These are phyloP conservation scores for Halocafeteria seosinensis DNA, from an alignment of 108 stramenopile genomes.

Conservation along the genomic window DNA sequence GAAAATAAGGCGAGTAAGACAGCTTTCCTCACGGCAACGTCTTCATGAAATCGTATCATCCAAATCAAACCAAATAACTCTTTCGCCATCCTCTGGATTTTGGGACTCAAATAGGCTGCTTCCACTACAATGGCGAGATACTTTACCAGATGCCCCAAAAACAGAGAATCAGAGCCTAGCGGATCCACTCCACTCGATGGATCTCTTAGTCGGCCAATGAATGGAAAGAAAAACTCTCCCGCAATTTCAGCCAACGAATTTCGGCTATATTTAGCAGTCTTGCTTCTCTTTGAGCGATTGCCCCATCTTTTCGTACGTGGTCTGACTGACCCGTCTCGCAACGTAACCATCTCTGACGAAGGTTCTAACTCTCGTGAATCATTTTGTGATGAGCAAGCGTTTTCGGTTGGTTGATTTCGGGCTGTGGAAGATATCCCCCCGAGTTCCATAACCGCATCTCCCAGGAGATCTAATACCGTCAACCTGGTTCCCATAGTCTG, in stretches of 20 bases:
- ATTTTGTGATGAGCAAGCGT: too few species aligned
- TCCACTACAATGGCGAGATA: neutral
- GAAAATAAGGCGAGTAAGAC: too few species aligned
- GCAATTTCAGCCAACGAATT: neutral
- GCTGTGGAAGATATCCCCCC: neutral
- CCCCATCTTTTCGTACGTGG: neutral
- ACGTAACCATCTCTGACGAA: neutral
- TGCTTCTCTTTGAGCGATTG: neutral
- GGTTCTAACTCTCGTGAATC: neutral
- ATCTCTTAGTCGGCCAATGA: neutral
- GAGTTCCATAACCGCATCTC: neutral
- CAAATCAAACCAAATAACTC: too few species aligned
- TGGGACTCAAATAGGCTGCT: neutral
- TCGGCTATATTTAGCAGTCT: neutral
- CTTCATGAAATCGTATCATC: too few species aligned
- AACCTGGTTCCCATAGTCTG: neutral
- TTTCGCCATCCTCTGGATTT: too few species aligned
- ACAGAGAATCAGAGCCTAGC: neutral
- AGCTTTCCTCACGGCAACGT: too few species aligned
- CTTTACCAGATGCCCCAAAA: neutral
- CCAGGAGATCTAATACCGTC: neutral
- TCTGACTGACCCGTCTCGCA: neutral
- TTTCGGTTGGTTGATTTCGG: too few species aligned
- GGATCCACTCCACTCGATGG: neutral
- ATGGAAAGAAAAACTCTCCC: neutral